phyloP scores from a whole-genome alignment of 2,329 filamentous ascomycete species.

The Neonectria neomacrospora region DNA sequence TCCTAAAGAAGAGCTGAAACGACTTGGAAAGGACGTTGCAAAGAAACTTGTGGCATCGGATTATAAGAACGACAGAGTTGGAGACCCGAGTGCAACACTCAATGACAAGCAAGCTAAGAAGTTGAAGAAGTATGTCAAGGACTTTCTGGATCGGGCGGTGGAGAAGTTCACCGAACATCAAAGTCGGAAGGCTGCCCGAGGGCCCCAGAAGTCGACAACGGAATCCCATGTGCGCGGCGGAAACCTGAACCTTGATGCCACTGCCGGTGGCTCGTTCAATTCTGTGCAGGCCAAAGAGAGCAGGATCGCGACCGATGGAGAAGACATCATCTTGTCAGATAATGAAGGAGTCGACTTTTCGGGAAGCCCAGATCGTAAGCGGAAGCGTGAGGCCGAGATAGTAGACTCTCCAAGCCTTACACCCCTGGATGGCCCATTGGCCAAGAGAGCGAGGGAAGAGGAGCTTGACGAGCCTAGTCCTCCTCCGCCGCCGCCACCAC shows the following conservation, averaged over 20 bases:
- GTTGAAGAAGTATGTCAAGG: constrained; percentile 83
- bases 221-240: constrained; percentile 23
- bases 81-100: constrained; percentile 77
- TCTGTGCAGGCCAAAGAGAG: constrained; percentile 33
- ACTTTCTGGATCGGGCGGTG: constrained; percentile 88
- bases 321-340: constrained; percentile 56
- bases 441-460: constrained; percentile 64
- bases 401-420: constrained; percentile 57
- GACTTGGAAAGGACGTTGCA: constrained; percentile 73
- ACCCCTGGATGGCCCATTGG: constrained; percentile 66
- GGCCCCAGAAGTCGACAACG: constrained; percentile 42
- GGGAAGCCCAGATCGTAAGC: constrained; percentile 67
- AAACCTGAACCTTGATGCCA: constrained; percentile 16
- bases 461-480: constrained; percentile 53
- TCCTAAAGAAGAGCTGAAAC: constrained; percentile 79
- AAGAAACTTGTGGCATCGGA: constrained; percentile 94
- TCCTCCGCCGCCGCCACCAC: constrained; percentile 62
- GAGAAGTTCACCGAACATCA: constrained; percentile 77
- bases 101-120: constrained; percentile 82
- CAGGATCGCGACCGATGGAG: constrained; percentile 39
- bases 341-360: constrained; percentile 58
- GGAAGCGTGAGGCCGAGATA: constrained; percentile 65
- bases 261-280: constrained; percentile 34
- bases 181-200: constrained; percentile 66
- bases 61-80: constrained; percentile 88